Percentiles rank a stretch among this genome's conserved stretches.
These are phyloP conservation scores for Cylindrotheca closterium DNA, from an alignment of 108 stramenopile species.

Conservation along the genomic window DNA sequence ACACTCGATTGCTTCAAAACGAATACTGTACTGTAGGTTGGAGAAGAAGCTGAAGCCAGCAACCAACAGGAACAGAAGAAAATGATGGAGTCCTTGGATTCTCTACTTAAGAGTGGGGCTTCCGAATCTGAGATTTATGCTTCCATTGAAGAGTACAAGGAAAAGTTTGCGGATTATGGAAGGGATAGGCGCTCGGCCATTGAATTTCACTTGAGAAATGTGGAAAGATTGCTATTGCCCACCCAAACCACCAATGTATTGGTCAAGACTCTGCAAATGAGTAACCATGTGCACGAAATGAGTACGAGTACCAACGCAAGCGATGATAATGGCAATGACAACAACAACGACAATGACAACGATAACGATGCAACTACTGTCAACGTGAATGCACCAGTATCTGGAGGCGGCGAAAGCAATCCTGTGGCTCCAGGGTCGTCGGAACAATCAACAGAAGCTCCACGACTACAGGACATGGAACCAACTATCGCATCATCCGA, in stretches of 20 bases:
- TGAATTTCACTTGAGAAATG: slow-evolving; percentile 76
- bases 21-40: too few relatives aligned
- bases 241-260: slow-evolving; percentile 78
- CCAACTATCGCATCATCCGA: neutral
- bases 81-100: slow-evolving; percentile 54
- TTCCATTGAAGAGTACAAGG: slow-evolving; percentile 83
- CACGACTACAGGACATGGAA: neutral
- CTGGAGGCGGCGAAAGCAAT: too few relatives aligned
- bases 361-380: neutral
- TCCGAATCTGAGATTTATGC: slow-evolving; percentile 78
- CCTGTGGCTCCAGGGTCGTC: neutral
- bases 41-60: slow-evolving; percentile 66
- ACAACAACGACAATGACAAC: neutral
- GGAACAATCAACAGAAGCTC: neutral
- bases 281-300: too few relatives aligned
- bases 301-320: neutral
- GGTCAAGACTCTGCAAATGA: slow-evolving; percentile 64
- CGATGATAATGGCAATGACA: neutral
- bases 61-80: slow-evolving; percentile 49
- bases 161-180: slow-evolving; percentile 90
- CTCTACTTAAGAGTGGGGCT: slow-evolving; percentile 70
- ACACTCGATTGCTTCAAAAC: too few relatives aligned
- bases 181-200: slow-evolving; percentile 76
- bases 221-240: slow-evolving; percentile 75
- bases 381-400: too few relatives aligned